Evolutionary conservation across 345 rosid genomes (phyloP).

Genomic region (Dimocarpus longan): DNA sequence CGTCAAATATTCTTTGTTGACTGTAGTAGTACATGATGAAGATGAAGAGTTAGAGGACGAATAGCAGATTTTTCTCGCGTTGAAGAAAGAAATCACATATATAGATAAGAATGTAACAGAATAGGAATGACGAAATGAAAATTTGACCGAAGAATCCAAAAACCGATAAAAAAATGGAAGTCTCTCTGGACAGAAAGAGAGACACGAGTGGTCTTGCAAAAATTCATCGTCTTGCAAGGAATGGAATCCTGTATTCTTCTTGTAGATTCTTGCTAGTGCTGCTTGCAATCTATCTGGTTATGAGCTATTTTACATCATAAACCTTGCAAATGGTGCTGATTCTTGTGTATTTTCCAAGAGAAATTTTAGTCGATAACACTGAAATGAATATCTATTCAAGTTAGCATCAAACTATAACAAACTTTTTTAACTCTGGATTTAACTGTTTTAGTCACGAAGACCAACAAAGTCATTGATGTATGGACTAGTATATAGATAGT

Average conservation of each 20-base stretch:
- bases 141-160: not conserved
- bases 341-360: not conserved
- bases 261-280: constrained; percentile 9
- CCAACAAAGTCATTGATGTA: no score
- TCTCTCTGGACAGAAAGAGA: not conserved
- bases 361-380: no score
- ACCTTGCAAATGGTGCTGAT: not conserved
- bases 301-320: not conserved
- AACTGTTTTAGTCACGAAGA: no score
- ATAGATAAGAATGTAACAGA: not conserved
- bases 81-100: not conserved
- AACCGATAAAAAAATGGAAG: not conserved
- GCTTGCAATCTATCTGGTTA: not conserved
- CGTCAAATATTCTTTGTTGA: constrained; percentile 84
- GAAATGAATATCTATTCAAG: no score
- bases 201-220: not conserved
- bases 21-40: constrained; percentile 57
- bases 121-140: not conserved
- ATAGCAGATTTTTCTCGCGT: constrained; percentile 6
- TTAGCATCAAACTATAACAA: no score
- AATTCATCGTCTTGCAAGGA: not conserved
- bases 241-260: not conserved
- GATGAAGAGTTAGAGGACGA: constrained; percentile 38
- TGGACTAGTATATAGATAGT: no score
- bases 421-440: no score